These are phyloP conservation scores for Vickermania ingenoplastis DNA, from an alignment of 208 protist species.

Conservation along the genomic window DNA sequence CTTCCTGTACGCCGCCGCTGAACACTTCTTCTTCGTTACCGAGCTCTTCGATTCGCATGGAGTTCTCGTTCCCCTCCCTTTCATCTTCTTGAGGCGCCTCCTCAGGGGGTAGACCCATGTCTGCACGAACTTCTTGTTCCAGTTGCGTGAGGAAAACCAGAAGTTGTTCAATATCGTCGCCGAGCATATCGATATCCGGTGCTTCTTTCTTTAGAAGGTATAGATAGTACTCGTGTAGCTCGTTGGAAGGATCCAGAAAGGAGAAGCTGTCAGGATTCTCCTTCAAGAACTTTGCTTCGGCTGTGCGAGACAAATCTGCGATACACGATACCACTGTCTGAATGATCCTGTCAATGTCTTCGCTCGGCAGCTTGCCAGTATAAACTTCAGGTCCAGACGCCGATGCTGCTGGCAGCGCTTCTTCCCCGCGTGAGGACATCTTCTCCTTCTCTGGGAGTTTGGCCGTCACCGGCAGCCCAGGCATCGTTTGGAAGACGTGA, in stretches of 20 bases:
- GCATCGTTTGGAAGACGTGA: conserved; percentile 18
- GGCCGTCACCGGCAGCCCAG: conserved; percentile 6
- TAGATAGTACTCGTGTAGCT: conserved; percentile 85
- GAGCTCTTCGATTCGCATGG: conserved; percentile 18
- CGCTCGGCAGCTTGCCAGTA: conserved; percentile 51
- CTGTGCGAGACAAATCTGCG: conserved; percentile 44
- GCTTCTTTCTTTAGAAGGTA: conserved; percentile 62
- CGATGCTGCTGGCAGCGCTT: conserved; percentile 10
- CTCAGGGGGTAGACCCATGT: conserved; percentile 28
- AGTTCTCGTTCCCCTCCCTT: background rate
- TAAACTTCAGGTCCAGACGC: conserved; percentile 45
- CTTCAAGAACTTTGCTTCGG: conserved; percentile 65
- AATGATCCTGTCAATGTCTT: conserved; percentile 60
- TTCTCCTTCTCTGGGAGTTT: background rate
- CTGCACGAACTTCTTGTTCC: conserved; percentile 53
- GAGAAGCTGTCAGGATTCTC: conserved; percentile 59
- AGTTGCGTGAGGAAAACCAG: conserved; percentile 51
- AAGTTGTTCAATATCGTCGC: conserved; percentile 79
- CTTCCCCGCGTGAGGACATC: background rate
- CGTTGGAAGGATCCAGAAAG: conserved; percentile 77
- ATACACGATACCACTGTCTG: conserved; percentile 46
- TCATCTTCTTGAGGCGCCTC: conserved; percentile 4
- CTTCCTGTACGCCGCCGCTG: conserved; percentile 59
- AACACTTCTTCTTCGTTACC: conserved; percentile 31
- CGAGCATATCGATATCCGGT: conserved; percentile 73